phyloP scores from a whole-genome alignment of 768 basidiomycete species.

The Brasilioporus rufonigricans region DNA sequence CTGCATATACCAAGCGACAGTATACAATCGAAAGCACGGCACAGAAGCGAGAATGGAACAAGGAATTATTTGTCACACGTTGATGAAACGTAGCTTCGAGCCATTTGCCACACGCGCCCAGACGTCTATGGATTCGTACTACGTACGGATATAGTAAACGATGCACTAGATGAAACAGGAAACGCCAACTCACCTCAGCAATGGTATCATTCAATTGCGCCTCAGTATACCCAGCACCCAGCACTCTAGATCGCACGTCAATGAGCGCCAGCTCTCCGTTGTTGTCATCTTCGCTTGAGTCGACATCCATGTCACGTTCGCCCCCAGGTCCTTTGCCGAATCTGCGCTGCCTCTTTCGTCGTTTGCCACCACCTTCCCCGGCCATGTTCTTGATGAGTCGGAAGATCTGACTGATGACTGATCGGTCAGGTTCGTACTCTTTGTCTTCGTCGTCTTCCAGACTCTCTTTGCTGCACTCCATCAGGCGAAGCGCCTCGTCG shows the following conservation, averaged over 20 bases:
- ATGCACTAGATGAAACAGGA: not conserved
- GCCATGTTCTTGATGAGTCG: conserved; percentile 89
- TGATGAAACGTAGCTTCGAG: conserved; percentile 73
- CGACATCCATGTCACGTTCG: conserved; percentile 67
- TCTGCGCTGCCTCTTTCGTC: conserved; percentile 45
- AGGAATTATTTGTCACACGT: conserved; percentile 14
- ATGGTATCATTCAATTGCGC: conserved; percentile 87
- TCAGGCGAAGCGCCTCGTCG: conserved; percentile 93
- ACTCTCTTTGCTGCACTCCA: conserved; percentile 95
- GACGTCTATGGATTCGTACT: conserved; percentile 89
- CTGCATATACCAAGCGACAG: conserved; percentile 16
- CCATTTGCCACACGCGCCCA: conserved; percentile 82
- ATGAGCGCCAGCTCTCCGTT: conserved; percentile 75
- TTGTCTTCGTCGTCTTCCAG: conserved; percentile 77
- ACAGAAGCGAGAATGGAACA: not conserved
- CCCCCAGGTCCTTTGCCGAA: conserved; percentile 69
- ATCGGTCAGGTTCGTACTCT: conserved; percentile 70
- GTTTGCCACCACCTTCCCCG: conserved; percentile 38
- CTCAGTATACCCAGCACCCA: conserved; percentile 89
- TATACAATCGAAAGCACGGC: conserved; percentile 17
- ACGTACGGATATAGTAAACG: conserved; percentile 13
- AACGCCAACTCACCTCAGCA: conserved; percentile 52
- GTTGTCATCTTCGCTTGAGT: conserved; percentile 68
- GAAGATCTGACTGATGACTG: conserved; percentile 81
- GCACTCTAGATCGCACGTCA: conserved; percentile 82